Evolutionary conservation across 2,329 filamentous ascomycete species (phyloP).

Genomic region (Xylariomycetidae sp.): DNA sequence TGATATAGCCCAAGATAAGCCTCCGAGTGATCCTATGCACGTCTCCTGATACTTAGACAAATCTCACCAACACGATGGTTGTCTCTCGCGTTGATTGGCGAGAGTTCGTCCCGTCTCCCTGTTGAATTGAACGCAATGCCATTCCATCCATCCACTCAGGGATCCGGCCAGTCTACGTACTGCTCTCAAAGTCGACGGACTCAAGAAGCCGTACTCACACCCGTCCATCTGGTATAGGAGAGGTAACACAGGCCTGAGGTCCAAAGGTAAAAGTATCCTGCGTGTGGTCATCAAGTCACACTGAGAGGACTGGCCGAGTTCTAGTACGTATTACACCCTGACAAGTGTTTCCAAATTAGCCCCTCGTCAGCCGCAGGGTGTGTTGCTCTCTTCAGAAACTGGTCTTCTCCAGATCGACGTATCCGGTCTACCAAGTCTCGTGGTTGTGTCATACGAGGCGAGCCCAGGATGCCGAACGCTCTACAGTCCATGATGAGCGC

Average conservation of each 20-base stretch:
- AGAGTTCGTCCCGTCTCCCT: conserved; percentile 12
- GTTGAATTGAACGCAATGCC: too few relatives aligned
- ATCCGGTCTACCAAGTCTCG: conserved; percentile 24
- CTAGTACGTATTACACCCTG: conserved; percentile 16
- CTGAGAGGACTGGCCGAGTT: too few relatives aligned
- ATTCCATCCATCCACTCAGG: too few relatives aligned
- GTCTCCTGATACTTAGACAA: conserved; percentile 15
- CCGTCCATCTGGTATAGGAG: too few relatives aligned
- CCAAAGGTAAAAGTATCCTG: too few relatives aligned
- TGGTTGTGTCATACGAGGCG: conserved; percentile 25
- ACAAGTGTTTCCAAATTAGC: conserved; percentile 20
- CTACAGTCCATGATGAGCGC: too few relatives aligned
- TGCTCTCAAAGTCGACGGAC: too few relatives aligned
- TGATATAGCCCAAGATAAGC: conserved; percentile 6
- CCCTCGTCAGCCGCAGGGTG: conserved; percentile 19
- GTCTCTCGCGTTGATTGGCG: conserved; percentile 11
- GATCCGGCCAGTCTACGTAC: too few relatives aligned
- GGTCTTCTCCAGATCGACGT: conserved; percentile 29
- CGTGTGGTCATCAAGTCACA: too few relatives aligned
- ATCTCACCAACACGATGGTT: conserved; percentile 11
- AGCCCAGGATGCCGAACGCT: too few relatives aligned
- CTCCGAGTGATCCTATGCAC: conserved; percentile 16
- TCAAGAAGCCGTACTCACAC: too few relatives aligned
- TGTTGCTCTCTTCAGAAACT: conserved; percentile 19
- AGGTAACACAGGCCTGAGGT: too few relatives aligned